Percentiles rank a stretch among this genome's conserved stretches.
These are phyloP conservation scores for Cercospora sp. DNA, from an alignment of 2,329 filamentous ascomycete species.

Conservation along the genomic window DNA sequence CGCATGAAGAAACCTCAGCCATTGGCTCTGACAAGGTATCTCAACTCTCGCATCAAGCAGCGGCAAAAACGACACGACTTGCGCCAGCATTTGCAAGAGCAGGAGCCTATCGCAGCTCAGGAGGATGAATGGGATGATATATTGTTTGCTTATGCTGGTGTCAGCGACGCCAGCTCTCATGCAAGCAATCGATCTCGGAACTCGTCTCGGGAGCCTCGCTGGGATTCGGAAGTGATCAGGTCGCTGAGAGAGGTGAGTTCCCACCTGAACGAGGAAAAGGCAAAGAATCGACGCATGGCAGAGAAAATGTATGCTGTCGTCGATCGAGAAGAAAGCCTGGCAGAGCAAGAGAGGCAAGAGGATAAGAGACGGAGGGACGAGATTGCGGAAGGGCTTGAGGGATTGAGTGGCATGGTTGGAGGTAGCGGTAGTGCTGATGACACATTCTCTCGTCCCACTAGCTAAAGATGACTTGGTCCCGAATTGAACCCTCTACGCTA, in stretches of 20 bases:
- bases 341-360: constrained; percentile 41
- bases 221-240: neutral
- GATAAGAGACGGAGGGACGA: neutral
- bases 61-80: constrained; percentile 47
- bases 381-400: constrained; percentile 1
- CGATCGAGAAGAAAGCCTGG: constrained; percentile 49
- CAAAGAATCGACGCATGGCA: constrained; percentile 39
- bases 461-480: neutral
- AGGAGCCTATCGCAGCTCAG: constrained; percentile 41
- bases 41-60: constrained; percentile 54
- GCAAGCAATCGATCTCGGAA: neutral
- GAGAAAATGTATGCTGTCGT: constrained; percentile 50
- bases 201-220: neutral
- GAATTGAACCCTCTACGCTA: neutral
- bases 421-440: neutral
- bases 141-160: constrained; percentile 29
- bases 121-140: constrained; percentile 54
- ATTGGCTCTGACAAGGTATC: constrained; percentile 55
- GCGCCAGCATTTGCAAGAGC: constrained; percentile 45
- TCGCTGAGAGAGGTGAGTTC: neutral
- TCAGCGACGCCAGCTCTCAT: constrained; percentile 20
- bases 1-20: constrained; percentile 68
- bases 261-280: constrained; percentile 29
- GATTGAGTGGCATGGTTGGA: constrained; percentile 7
- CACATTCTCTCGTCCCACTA: neutral